A percentile compares a stretch with the other conserved stretches of the same genome.
Conservation (phyloP, 371 early-diverging fungal species). For the Zancudomyces culisetae region DNA sequence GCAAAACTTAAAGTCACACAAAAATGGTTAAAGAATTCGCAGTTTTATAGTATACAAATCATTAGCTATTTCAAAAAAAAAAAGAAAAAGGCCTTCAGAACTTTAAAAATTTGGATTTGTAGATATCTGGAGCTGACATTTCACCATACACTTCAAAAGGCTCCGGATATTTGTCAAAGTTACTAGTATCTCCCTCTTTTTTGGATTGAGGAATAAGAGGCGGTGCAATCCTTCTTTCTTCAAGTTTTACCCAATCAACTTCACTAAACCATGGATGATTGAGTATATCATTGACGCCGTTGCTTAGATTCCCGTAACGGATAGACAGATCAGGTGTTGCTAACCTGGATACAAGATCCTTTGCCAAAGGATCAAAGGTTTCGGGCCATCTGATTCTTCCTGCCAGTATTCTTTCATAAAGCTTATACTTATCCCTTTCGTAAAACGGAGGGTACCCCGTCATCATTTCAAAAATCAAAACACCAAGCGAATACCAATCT, state of each 20-base stretch:
- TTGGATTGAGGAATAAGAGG: conserved; percentile 71
- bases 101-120: neutral
- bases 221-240: conserved; percentile 53
- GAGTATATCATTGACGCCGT: conserved; percentile 80
- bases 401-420: conserved; percentile 87
- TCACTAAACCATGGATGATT: conserved; percentile 87
- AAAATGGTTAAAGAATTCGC: too few species aligned
- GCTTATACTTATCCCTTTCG: conserved; percentile 82
- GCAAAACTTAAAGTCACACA: too few species aligned
- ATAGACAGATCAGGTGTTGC: conserved; percentile 73
- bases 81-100: too few species aligned
- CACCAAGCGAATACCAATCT: conserved; percentile 94
- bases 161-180: conserved; percentile 84
- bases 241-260: conserved; percentile 73
- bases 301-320: conserved; percentile 79
- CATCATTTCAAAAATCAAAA: conserved; percentile 87
- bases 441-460: conserved; percentile 91
- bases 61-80: too few species aligned
- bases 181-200: conserved; percentile 79
- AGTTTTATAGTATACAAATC: too few species aligned
- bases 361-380: conserved; percentile 72
- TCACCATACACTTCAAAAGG: conserved; percentile 14
- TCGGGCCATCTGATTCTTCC: conserved; percentile 74
- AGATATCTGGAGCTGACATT: neutral
- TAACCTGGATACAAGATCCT: conserved; percentile 73